Base-by-base conservation (phyloP, 805 yeast genomes). In the Debaryomyces hansenii region DNA sequence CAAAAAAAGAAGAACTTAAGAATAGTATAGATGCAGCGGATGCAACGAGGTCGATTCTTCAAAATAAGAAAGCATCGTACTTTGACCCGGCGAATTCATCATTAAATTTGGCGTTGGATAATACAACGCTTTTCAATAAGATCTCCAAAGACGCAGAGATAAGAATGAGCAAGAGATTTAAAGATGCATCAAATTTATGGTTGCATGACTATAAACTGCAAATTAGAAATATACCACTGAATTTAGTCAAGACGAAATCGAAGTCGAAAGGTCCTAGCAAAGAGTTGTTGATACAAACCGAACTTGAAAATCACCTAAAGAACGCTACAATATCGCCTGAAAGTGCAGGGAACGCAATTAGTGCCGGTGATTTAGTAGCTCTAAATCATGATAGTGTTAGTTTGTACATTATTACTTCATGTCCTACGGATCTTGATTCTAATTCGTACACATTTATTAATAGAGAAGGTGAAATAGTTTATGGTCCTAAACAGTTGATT, bases 281-380 rank as follows among this genome's bases (percentile, higher is more conserved):
- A 15, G 27, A 20, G 15, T 20, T 34, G 7, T n/a, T 33, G 16
- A 27, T 39, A 7, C 37, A 38, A 34, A 41, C 27, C 12, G 40
- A 36, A 27, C 24, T 48, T 15, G 16, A 33, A 14, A 28, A 44
- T 21, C 20, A 36, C 40, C 49, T 60, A n/a, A 18, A 37, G 9
- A 51, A 45, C 10, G 59, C 61, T 3, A 48, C 47, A 2, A 54
- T 61, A 9, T 51, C 62, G 5, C 51, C 56, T 5, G 46, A 35
- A 6, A 47, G 36, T 14, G 51, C 55, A 1, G 46, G 46, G 9
- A 41, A 54, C 7, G 57, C 64, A 3, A 41, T 82, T 12, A 52
- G 67, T 6, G 66, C 82, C 3, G 91, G 92, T 39, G 91, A 86
- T 60, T 66, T 84, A 40, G 90, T 84, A 4, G 77, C 82, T 14